Percentiles rank a stretch among this genome's conserved stretches.
These are phyloP conservation scores for Russula virescens DNA, from an alignment of 768 basidiomycete species.

Conservation along the genomic window DNA sequence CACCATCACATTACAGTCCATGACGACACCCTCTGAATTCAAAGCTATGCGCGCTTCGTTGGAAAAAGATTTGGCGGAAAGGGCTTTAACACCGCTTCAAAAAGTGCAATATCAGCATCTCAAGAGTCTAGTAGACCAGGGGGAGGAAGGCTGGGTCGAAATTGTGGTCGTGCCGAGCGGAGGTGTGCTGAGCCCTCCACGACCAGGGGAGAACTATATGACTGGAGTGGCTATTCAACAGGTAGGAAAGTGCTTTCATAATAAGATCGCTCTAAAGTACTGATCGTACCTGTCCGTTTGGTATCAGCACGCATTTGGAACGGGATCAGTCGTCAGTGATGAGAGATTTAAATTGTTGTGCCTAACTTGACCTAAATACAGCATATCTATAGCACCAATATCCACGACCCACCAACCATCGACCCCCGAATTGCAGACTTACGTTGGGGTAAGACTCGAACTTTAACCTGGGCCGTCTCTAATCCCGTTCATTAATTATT, in stretches of 20 bases:
- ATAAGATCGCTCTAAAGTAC: not conserved
- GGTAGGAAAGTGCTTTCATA: constrained; percentile 2
- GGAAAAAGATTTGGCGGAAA: constrained; percentile 13
- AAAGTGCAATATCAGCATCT: constrained; percentile 18
- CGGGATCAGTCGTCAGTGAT: constrained; percentile 18
- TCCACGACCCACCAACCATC: constrained; percentile 11
- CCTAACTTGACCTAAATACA: not conserved
- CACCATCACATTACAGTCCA: constrained; percentile 15
- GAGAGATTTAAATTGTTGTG: not conserved
- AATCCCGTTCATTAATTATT: not conserved
- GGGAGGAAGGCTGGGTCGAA: constrained; percentile 22
- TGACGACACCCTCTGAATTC: constrained; percentile 18
- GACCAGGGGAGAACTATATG: constrained; percentile 13
- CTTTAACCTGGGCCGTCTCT: not conserved
- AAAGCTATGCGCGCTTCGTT: constrained; percentile 17
- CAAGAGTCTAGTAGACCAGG: constrained; percentile 17
- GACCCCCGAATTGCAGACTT: constrained; percentile 20
- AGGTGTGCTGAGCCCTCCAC: constrained; percentile 13
- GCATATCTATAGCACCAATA: constrained; percentile 21
- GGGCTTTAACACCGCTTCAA: constrained; percentile 15
- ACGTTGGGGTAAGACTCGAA: constrained; percentile 15
- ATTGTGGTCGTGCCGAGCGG: constrained; percentile 21
- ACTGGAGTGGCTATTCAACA: constrained; percentile 23
- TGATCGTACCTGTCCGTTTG: not conserved
- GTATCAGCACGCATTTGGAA: constrained; percentile 19